These are phyloP conservation scores for Meyerozyma athensensis DNA, from an alignment of 1,139 yeast species.

Conservation along the genomic window DNA sequence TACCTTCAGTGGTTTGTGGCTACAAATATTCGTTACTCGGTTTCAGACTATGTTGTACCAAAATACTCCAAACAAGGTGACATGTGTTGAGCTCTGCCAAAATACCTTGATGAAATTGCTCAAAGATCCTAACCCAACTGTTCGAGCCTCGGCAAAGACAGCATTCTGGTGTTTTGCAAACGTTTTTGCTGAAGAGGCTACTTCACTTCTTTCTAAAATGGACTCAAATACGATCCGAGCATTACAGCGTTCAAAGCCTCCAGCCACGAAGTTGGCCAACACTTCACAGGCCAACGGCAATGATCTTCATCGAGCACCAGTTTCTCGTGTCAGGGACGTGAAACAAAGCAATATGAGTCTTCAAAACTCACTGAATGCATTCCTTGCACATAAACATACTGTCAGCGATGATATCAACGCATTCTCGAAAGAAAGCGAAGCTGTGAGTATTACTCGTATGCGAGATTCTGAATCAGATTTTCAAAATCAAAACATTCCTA, in stretches of 20 bases:
- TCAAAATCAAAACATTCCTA: too few relatives aligned
- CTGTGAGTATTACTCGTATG: too few relatives aligned
- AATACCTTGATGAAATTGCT: conserved; percentile 58
- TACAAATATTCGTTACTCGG: conserved; percentile 55
- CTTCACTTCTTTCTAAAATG: conserved; percentile 45
- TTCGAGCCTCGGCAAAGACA: conserved; percentile 68
- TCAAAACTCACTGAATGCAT: too few relatives aligned
- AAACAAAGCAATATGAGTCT: too few relatives aligned
- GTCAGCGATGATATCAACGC: too few relatives aligned
- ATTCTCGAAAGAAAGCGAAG: too few relatives aligned
- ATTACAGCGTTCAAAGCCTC: conserved; percentile 47
- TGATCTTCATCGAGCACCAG: too few relatives aligned
- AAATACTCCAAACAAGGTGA: conserved; percentile 34
- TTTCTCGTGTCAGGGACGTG: too few relatives aligned
- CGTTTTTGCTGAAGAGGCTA: conserved; percentile 44
- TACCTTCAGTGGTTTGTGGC: conserved; percentile 64
- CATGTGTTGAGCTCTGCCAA: conserved; percentile 44
- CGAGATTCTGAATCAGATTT: too few relatives aligned
- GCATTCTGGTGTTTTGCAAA: conserved; percentile 69
- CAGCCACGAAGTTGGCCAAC: too few relatives aligned
- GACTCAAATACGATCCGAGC: conserved; percentile 36
- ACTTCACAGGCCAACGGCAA: too few relatives aligned
- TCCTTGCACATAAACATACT: too few relatives aligned
- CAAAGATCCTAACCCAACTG: conserved; percentile 76
- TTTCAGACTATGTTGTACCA: conserved; percentile 19